phyloP scores from a whole-genome alignment of 2,329 filamentous ascomycete genomes.

The Coniochaeta sp. region DNA sequence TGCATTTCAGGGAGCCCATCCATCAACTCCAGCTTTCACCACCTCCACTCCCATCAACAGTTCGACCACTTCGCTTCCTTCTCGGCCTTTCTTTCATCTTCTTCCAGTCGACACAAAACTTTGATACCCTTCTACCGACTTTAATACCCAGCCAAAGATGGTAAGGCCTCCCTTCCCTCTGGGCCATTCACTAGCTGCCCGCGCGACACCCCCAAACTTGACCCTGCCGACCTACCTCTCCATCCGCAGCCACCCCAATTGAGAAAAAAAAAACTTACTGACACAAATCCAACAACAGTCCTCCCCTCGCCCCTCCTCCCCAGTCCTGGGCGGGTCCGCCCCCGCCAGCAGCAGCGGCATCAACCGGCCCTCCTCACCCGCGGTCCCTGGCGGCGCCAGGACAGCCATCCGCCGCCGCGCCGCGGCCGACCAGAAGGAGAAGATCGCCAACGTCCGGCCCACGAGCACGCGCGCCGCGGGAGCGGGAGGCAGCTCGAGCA shows the following conservation, averaged over 20 bases:
- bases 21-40: slow-evolving; percentile 22
- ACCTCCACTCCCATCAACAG: slow-evolving; percentile 12
- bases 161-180: not conserved
- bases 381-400: slow-evolving; percentile 86
- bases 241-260: no score
- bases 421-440: slow-evolving; percentile 95
- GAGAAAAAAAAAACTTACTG: not conserved
- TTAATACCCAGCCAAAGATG: slow-evolving; percentile 1
- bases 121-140: not conserved
- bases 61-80: slow-evolving; percentile 9
- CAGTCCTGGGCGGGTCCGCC: slow-evolving; percentile 39
- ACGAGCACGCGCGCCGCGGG: slow-evolving; percentile 89
- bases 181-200: not conserved
- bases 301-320: slow-evolving; percentile 55
- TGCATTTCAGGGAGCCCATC: slow-evolving; percentile 25
- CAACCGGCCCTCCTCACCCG: slow-evolving; percentile 76
- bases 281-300: no score
- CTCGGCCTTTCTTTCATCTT: slow-evolving; percentile 11
- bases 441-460: slow-evolving; percentile 87
- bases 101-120: slow-evolving; percentile 8
- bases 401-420: slow-evolving; percentile 93
- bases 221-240: no score
- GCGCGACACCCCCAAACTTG: no score
- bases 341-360: slow-evolving; percentile 60
- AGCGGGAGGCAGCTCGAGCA: slow-evolving; percentile 92